Evolutionary conservation across 2,329 filamentous ascomycete genomes (phyloP), one percentile per base, ranked within the genome.

Genomic region (Rhinocladiella similis): DNA sequence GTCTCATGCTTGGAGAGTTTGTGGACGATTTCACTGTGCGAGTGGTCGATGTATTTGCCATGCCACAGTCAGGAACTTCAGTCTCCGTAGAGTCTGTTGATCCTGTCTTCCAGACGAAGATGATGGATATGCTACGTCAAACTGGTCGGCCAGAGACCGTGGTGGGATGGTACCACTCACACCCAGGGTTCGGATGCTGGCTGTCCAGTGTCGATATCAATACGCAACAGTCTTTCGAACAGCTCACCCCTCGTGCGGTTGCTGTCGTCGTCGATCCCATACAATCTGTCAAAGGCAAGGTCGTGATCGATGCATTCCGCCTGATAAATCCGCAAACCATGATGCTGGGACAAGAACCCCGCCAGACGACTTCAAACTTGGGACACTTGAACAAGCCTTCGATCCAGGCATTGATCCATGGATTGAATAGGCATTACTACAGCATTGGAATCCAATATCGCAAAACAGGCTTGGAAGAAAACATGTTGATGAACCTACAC

Each of bases 111-210:
- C 94, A 99, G 79, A 97, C 91, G 69, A 99, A 97, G 83, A 99
- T 99, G 94, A 99, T 99, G 94, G 94, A 99, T 73, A 97, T 99
- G 94, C 80, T 99, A 72, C 84, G 90, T 70, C 94, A 99, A 81
- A 99, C 94, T 56, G 94, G 94, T 77, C 84, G 94, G 73, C 92
- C 92, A 58, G 94, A 99, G 75, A 93, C 92, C 0, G 94, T 99
- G 56, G 94, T 99, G 52, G 94, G 94, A 74, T 99, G 94, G 94
- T 99, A 99, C 77, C 94, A 99, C 77, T 97, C 94, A 63, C 94
- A 99, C 83, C 94, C 94, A 49, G 94, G 94, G 67, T 99, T 99
- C 72, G 94, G 94, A 67, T 99, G 94, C 82, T 99, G 94, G 94
- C 86, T 99, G 22, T 99, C 94, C 1, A 95, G 90, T 16, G 94